A percentile compares a stretch with the other conserved stretches of the same genome.
Conservation (phyloP, 2,329 filamentous ascomycete genomes). For the Venturia nashicola region DNA sequence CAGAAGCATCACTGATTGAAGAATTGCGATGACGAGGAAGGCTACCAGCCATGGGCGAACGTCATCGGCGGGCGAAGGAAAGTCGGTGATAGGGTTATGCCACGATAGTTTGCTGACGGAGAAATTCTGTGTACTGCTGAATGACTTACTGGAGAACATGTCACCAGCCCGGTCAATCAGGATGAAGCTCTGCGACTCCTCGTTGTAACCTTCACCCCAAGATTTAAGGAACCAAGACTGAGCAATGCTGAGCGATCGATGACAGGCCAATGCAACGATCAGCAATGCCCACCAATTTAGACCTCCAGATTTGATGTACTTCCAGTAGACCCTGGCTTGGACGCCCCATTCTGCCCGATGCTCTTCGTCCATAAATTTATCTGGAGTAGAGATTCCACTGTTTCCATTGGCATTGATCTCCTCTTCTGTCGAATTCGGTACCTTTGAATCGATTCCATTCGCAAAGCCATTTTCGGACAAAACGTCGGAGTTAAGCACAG, state of each 20-base stretch:
- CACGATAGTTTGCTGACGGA: conserved; percentile 13
- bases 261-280: conserved; percentile 49
- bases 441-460: conserved; percentile 9
- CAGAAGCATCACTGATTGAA: conserved; percentile 39
- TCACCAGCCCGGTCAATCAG: background rate
- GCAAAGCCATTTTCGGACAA: conserved; percentile 9
- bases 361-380: conserved; percentile 69
- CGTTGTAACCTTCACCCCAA: conserved; percentile 68
- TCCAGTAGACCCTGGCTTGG: conserved; percentile 65
- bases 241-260: conserved; percentile 51
- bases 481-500: background rate
- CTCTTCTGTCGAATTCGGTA: conserved; percentile 12
- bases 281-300: conserved; percentile 60
- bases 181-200: conserved; percentile 10
- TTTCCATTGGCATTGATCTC: background rate
- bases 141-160: conserved; percentile 5
- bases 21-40: conserved; percentile 54
- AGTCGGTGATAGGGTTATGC: conserved; percentile 18
- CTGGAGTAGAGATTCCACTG: background rate
- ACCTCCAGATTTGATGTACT: conserved; percentile 71
- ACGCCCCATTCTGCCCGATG: conserved; percentile 63
- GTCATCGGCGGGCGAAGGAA: conserved; percentile 54
- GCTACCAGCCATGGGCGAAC: conserved; percentile 63
- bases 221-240: conserved; percentile 75
- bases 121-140: background rate